These are phyloP conservation scores for Bruguiera parviflora DNA, from an alignment of 345 rosid species.

Conservation along the genomic window DNA sequence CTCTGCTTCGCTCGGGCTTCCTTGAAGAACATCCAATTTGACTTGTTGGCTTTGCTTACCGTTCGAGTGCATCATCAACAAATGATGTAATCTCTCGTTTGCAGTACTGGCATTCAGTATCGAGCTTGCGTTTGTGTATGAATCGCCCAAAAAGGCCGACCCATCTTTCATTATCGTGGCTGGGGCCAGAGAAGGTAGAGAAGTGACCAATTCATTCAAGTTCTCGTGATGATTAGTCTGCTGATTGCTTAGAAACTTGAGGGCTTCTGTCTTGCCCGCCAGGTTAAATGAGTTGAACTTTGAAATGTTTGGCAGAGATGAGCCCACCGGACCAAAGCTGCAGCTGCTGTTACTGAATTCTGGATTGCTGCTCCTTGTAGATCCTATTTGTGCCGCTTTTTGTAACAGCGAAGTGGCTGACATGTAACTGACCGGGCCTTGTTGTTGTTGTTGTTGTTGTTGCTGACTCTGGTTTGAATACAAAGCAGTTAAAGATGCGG, in stretches of 20 bases:
- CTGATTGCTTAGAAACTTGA: constrained; percentile 7
- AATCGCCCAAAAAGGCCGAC: neutral
- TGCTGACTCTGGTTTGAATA: constrained; percentile 22
- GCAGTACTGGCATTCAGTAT: neutral
- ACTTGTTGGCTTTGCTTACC: neutral
- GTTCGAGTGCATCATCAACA: constrained; percentile 11
- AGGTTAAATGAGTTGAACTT: constrained; percentile 10
- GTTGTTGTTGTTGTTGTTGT: constrained; percentile 21
- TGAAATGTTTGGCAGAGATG: constrained; percentile 4
- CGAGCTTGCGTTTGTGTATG: constrained; percentile 9
- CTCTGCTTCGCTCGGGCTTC: constrained; percentile 3
- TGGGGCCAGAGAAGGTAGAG: constrained; percentile 5
- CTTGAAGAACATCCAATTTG: neutral
- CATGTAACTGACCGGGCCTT: constrained; percentile 37
- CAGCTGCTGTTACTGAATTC: constrained; percentile 8
- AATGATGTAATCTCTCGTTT: constrained; percentile 7
- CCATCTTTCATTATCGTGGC: neutral
- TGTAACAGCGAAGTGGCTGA: constrained; percentile 82
- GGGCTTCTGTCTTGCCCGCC: neutral
- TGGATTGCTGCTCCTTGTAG: constrained; percentile 53
- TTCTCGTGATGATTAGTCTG: constrained; percentile 13
- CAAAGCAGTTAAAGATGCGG: constrained; percentile 25
- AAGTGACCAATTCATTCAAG: constrained; percentile 21
- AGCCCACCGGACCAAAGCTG: constrained; percentile 21
- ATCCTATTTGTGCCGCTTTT: constrained; percentile 82